Evolutionary conservation across 306 rosid genomes (phyloP).

Genomic region (Alnus glutinosa): DNA sequence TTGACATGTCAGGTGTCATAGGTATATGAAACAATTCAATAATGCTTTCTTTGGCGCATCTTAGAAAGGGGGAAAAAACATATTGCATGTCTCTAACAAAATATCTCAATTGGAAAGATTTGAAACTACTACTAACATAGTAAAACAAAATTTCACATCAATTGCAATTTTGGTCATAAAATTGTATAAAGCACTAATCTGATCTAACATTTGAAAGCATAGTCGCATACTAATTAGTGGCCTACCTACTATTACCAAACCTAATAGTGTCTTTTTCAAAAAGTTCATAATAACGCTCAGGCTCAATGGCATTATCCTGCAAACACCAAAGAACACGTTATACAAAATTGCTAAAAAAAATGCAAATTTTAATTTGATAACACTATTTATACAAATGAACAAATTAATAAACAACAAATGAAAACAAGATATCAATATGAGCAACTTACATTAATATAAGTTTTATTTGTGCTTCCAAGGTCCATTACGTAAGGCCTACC

Average conservation of each 20-base stretch:
- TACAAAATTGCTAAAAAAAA: constrained; percentile 11
- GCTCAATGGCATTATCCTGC: constrained; percentile 90
- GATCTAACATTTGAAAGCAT: constrained; percentile 20
- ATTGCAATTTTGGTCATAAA: neutral
- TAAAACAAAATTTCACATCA: neutral
- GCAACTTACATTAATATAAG: constrained; percentile 78
- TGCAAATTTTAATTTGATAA: constrained; percentile 15
- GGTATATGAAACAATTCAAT: neutral
- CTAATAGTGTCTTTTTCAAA: constrained; percentile 81
- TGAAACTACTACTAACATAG: neutral
- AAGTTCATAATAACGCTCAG: constrained; percentile 93
- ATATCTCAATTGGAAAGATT: neutral
- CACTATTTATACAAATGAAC: constrained; percentile 18
- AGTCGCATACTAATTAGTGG: constrained; percentile 21
- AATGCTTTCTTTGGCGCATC: neutral
- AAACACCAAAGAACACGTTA: constrained; percentile 28
- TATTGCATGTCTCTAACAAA: neutral
- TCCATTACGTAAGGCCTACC: constrained; percentile 95
- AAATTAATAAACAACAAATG: neutral
- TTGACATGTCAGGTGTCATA: neutral
- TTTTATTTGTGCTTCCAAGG: constrained; percentile 99
- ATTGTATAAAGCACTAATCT: constrained; percentile 3
- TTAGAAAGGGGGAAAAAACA: neutral
- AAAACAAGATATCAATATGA: constrained; percentile 17
- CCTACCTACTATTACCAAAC: constrained; percentile 96